A percentile compares a stretch with the other conserved stretches of the same genome.
Conservation (phyloP, 176 grass and related monocot species). For the Oryza punctata region DNA sequence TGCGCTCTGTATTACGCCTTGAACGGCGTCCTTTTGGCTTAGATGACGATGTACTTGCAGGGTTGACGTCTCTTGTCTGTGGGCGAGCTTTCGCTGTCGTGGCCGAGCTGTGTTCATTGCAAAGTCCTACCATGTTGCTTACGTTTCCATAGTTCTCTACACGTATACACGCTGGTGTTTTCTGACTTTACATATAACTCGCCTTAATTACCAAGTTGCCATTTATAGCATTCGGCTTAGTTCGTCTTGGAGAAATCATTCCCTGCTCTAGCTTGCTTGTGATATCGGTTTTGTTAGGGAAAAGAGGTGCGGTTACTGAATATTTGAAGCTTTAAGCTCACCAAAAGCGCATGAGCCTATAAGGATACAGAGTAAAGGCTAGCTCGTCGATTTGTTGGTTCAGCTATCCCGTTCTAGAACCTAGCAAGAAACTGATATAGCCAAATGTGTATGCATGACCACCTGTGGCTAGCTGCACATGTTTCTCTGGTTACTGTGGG, state of each 20-base stretch:
- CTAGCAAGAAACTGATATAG: background rate
- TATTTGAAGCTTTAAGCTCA: background rate
- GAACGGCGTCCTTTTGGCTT: background rate
- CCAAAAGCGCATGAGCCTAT: background rate
- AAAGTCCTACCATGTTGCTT: background rate
- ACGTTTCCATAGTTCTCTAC: background rate
- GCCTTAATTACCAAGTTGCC: background rate
- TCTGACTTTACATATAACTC: background rate
- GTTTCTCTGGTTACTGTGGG: background rate
- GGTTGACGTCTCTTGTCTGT: background rate
- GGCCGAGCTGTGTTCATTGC: background rate
- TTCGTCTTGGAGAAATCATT: background rate
- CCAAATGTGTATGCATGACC: background rate
- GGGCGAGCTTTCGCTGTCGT: conserved; percentile 19
- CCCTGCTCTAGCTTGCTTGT: background rate
- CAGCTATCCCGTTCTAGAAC: background rate
- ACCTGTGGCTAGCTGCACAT: background rate
- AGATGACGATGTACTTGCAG: background rate
- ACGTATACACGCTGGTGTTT: background rate
- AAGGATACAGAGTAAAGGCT: background rate
- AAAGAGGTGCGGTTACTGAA: background rate
- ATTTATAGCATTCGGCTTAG: background rate
- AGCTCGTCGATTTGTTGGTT: background rate
- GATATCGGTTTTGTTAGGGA: background rate
- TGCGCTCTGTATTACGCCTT: background rate